Conservation (phyloP, 2,329 filamentous ascomycete genomes). For the Parastagonospora nodorum region DNA sequence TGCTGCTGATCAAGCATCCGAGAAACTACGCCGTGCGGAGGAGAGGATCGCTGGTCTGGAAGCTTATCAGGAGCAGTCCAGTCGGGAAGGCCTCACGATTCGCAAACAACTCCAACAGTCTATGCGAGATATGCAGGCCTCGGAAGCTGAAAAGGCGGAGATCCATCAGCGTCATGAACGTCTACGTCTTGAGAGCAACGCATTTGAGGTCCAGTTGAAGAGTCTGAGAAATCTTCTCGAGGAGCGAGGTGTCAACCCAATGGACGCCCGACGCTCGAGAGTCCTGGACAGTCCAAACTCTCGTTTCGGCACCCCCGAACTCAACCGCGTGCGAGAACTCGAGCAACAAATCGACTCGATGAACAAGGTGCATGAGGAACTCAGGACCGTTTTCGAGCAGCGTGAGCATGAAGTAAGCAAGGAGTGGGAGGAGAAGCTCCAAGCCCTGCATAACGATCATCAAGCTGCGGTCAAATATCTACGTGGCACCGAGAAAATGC, state of each 20-base stretch:
- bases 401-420: constrained; percentile 87
- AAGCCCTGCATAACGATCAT: constrained; percentile 95
- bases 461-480: constrained; percentile 98
- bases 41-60: constrained; percentile 96
- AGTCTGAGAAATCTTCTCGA: constrained; percentile 90
- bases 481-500: constrained; percentile 98
- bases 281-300: constrained; percentile 75
- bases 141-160: constrained; percentile 80
- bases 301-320: constrained; percentile 76
- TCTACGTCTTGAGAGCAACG: constrained; percentile 92
- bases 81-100: constrained; percentile 86
- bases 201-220: constrained; percentile 86
- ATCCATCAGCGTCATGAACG: constrained; percentile 81
- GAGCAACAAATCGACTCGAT: constrained; percentile 84
- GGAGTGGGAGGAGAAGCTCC: constrained; percentile 88
- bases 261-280: constrained; percentile 72
- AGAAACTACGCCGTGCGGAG: constrained; percentile 89
- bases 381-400: constrained; percentile 74
- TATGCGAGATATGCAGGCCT: constrained; percentile 79
- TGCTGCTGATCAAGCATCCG: constrained; percentile 83
- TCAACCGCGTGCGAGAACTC: constrained; percentile 77
- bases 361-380: constrained; percentile 81
- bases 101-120: constrained; percentile 86
- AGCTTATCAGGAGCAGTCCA: constrained; percentile 96
- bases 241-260: constrained; percentile 84